These are phyloP conservation scores for Leishmania major DNA, from an alignment of 208 protist genomes.

Conservation along the genomic window DNA sequence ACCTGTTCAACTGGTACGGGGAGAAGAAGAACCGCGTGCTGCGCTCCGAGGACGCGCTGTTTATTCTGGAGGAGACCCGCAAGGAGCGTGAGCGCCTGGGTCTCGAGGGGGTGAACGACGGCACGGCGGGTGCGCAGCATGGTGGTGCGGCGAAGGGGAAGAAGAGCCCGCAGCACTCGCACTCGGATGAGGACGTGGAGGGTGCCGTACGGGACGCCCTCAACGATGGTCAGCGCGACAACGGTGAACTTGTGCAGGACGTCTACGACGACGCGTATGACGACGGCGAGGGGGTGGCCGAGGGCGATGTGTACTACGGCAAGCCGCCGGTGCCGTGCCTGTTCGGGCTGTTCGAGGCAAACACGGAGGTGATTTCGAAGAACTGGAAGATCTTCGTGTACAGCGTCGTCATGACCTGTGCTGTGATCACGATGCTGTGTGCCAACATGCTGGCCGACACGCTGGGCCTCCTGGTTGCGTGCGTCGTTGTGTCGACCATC, in stretches of 20 bases:
- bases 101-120: not conserved
- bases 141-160: not conserved
- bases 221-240: too few species aligned
- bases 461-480: slow-evolving; percentile 39
- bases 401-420: slow-evolving; percentile 53
- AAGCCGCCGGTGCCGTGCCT: too few species aligned
- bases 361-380: too few species aligned
- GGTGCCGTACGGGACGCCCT: too few species aligned
- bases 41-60: slow-evolving; percentile 42
- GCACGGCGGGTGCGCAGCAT: not conserved
- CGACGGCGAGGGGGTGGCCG: too few species aligned
- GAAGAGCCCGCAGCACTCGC: slow-evolving; percentile 12
- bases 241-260: too few species aligned
- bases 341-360: too few species aligned
- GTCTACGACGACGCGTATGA: too few species aligned
- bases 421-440: slow-evolving; percentile 46
- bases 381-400: too few species aligned
- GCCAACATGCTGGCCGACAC: slow-evolving; percentile 43
- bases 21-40: slow-evolving; percentile 63
- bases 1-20: slow-evolving; percentile 68
- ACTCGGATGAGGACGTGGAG: slow-evolving; percentile 4
- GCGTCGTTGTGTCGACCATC: slow-evolving; percentile 39
- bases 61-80: slow-evolving; percentile 31
- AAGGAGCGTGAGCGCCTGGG: slow-evolving; percentile 22
- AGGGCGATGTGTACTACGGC: too few species aligned